Conservation (phyloP, 192 early-diverging fungal species). For the Phycomyces blakesleeanus region DNA sequence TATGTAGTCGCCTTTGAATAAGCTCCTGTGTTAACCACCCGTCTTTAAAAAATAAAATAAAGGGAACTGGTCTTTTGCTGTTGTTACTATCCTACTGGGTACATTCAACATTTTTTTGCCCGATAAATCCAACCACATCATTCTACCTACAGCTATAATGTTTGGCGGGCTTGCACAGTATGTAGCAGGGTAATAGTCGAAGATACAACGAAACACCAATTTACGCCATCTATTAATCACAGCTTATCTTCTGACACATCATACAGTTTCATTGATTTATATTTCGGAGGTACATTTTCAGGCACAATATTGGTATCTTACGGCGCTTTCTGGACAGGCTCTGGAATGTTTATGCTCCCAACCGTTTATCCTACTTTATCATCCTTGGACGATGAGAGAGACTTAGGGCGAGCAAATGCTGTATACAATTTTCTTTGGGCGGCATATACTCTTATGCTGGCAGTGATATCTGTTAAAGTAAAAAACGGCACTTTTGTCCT, state of each 20-base stretch:
- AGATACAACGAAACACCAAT: not conserved
- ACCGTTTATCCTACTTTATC: not conserved
- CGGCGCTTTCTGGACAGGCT: conserved; percentile 28
- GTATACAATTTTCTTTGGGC: conserved; percentile 12
- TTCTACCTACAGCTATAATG: conserved; percentile 23
- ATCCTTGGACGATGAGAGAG: not conserved
- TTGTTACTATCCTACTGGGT: conserved; percentile 22
- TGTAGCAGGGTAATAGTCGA: conserved; percentile 10
- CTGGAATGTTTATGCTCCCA: conserved; percentile 22
- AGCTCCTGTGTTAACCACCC: not conserved
- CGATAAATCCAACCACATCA: not conserved
- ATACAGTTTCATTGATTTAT: conserved; percentile 19
- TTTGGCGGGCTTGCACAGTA: conserved; percentile 28
- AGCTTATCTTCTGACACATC: too few relatives aligned
- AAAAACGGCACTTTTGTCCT: conserved; percentile 3
- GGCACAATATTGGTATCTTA: conserved; percentile 19
- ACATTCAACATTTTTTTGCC: conserved; percentile 20
- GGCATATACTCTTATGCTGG: conserved; percentile 11
- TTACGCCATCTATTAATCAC: not conserved
- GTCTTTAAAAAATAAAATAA: not conserved
- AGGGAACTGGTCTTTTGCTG: conserved; percentile 21
- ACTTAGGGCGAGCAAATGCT: not conserved
- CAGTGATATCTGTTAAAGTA: not conserved
- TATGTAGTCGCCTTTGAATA: not conserved
- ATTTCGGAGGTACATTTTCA: conserved; percentile 21